Evolutionary conservation across 495 filamentous ascomycete genomes (phyloP).

Genomic region (Penicillium turbatum): DNA sequence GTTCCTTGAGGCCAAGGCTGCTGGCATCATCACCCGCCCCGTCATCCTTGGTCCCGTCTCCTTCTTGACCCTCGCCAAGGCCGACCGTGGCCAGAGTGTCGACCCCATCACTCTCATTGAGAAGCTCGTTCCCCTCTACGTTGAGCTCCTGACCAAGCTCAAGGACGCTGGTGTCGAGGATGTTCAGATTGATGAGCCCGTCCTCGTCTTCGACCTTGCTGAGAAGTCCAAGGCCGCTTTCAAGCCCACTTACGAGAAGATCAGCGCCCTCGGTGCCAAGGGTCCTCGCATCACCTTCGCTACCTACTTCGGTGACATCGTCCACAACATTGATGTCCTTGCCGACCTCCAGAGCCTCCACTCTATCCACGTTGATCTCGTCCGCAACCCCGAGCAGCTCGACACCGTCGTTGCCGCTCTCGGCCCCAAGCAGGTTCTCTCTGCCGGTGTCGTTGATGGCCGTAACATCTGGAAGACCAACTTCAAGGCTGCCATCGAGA

Average conservation of each 20-base stretch:
- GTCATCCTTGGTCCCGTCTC: conserved; percentile 94
- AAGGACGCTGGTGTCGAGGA: conserved; percentile 91
- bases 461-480: conserved; percentile 99
- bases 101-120: conserved; percentile 88
- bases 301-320: conserved; percentile 98
- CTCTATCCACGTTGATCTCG: conserved; percentile 89
- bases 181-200: conserved; percentile 97
- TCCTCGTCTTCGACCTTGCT: conserved; percentile 88
- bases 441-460: conserved; percentile 92
- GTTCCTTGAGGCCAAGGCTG: conserved; percentile 95
- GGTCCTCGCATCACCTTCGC: conserved; percentile 80
- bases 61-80: conserved; percentile 94
- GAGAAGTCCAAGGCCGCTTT: conserved; percentile 89
- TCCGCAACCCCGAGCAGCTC: conserved; percentile 96
- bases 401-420: conserved; percentile 70
- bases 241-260: conserved; percentile 92
- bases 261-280: conserved; percentile 67
- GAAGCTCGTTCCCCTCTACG: conserved; percentile 87
- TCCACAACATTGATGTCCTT: conserved; percentile 94
- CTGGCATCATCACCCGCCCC: conserved; percentile 85
- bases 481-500: conserved; percentile 84
- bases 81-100: conserved; percentile 87
- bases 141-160: conserved; percentile 81
- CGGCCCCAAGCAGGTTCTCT: conserved; percentile 81
- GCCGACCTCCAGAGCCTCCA: conserved; percentile 62